phyloP scores from a whole-genome alignment of 306 rosid species.

The Echinosophora koreensis region DNA sequence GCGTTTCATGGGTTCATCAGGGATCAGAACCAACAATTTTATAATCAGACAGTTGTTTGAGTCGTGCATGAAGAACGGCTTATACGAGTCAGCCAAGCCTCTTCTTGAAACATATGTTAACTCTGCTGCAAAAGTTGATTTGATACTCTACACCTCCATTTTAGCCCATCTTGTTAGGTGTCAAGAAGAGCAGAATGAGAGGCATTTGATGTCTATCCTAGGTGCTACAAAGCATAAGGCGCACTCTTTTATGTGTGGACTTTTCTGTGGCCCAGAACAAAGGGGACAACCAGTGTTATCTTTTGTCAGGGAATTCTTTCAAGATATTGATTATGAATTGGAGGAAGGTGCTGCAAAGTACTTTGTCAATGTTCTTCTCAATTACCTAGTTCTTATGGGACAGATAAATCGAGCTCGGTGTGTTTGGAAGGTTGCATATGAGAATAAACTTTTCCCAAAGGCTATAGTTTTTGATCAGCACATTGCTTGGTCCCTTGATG shows the following conservation, averaged over 20 bases:
- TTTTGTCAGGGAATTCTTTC: slow-evolving; percentile 90
- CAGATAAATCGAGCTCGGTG: slow-evolving; percentile 95
- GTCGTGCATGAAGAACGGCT: slow-evolving; percentile 90
- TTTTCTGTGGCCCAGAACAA: slow-evolving; percentile 86
- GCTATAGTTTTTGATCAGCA: slow-evolving; percentile 96
- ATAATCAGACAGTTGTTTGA: slow-evolving; percentile 90
- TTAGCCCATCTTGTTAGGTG: slow-evolving; percentile 93
- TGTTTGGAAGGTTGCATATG: slow-evolving; percentile 94
- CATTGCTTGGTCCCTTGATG: slow-evolving; percentile 97
- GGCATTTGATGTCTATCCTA: slow-evolving; percentile 91
- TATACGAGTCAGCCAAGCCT: slow-evolving; percentile 87
- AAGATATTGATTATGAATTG: slow-evolving; percentile 85
- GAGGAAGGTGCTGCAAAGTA: slow-evolving; percentile 94
- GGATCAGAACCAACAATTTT: slow-evolving; percentile 87
- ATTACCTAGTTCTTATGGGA: slow-evolving; percentile 95
- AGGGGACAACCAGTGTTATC: slow-evolving; percentile 85
- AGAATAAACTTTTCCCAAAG: slow-evolving; percentile 96
- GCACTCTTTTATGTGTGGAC: slow-evolving; percentile 90
- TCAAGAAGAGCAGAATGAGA: slow-evolving; percentile 87
- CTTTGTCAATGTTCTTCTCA: slow-evolving; percentile 93
- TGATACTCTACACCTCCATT: slow-evolving; percentile 93
- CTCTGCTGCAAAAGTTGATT: slow-evolving; percentile 91
- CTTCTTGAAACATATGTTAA: slow-evolving; percentile 86
- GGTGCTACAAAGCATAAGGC: slow-evolving; percentile 85
- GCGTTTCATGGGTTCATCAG: slow-evolving; percentile 94